Base-by-base conservation (phyloP, 306 rosid species). In the Delonix regia region DNA sequence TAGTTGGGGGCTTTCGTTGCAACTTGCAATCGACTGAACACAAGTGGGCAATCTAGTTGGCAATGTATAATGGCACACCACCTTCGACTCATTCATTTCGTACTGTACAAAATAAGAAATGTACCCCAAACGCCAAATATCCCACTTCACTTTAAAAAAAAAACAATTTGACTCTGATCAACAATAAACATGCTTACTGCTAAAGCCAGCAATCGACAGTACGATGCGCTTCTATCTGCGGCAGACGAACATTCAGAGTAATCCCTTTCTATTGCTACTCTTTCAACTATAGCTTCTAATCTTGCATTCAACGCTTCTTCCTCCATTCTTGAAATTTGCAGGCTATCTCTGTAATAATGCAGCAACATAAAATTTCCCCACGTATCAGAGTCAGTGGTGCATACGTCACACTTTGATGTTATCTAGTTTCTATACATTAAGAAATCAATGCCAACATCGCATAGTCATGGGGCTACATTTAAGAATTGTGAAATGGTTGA, bases 171-270 rank as follows among this genome's bases (percentile, higher is more conserved):
- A 62, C 45, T 69, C 16, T 21, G 3, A 75, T 33, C 51, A 51
- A 80, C 24, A 72, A 25, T 14, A 69, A n/a, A 28, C 4, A 18
- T 74, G 63, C 97, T 91, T 88, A 94, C 99, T 2, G 88, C 78
- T 3, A 94, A 85, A 83, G 97, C 97, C 59, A 94, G 79, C 34
- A 93, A 87, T 86, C 94, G 89, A 71, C 89, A 92, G 57, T 76
- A 83, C 76, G 94, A 88, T 3, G 88, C 93, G 55, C 86, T 85
- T 80, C 93, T 84, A 75, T 89, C 88, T 13, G 94, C 89, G 13
- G 91, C 87, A 47, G 89, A 74, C 3, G 89, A 79, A 85, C 97
- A 90, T 66, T 83, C 72, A 13, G 88, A 39, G 74, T 78, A 76
- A 21, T 82, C 87, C 18, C 47, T 83, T 60, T 77, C 80, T 24